Percentiles rank a stretch among this genome's conserved stretches.
Evolutionary conservation across 2,329 filamentous ascomycete genomes (phyloP).

Genomic region (Claviceps digitariae): DNA sequence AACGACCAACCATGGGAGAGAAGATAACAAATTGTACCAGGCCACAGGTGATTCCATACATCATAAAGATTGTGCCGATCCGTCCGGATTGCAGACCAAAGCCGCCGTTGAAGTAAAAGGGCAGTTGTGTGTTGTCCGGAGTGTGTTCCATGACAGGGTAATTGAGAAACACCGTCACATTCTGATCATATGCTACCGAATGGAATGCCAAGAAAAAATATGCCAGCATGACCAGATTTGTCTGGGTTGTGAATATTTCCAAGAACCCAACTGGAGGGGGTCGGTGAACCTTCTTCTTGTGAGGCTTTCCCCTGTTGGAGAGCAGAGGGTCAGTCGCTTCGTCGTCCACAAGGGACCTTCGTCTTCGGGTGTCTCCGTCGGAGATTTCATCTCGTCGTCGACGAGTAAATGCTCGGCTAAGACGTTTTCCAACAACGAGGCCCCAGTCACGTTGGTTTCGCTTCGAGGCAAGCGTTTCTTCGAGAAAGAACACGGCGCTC

Average conservation of each 20-base stretch:
- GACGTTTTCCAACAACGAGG: slow-evolving; percentile 53
- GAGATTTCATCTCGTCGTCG: background rate
- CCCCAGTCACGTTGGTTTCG: slow-evolving; percentile 61
- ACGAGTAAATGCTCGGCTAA: slow-evolving; percentile 32
- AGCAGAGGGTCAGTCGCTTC: slow-evolving; percentile 45
- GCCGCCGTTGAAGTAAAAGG: slow-evolving; percentile 71
- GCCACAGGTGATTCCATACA: slow-evolving; percentile 69
- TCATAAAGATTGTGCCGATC: slow-evolving; percentile 76
- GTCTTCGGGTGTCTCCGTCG: slow-evolving; percentile 14
- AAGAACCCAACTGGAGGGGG: slow-evolving; percentile 26
- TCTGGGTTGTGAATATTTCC: slow-evolving; percentile 63
- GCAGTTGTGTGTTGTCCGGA: slow-evolving; percentile 46
- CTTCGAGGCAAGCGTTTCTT: slow-evolving; percentile 70
- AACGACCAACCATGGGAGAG: slow-evolving; percentile 57
- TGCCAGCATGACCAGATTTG: slow-evolving; percentile 57
- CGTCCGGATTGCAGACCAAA: slow-evolving; percentile 59
- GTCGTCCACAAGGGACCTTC: slow-evolving; percentile 38
- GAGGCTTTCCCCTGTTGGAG: slow-evolving; percentile 18
- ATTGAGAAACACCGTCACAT: slow-evolving; percentile 80
- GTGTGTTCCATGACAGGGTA: slow-evolving; percentile 48
- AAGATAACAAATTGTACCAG: slow-evolving; percentile 79
- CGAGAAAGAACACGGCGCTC: slow-evolving; percentile 65
- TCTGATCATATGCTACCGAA: slow-evolving; percentile 72
- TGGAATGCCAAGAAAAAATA: slow-evolving; percentile 78
- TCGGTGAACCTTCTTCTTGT: slow-evolving; percentile 12